phyloP scores from a whole-genome alignment of 176 grass and related monocot genomes.

The Ampelocalamus luodianensis region DNA sequence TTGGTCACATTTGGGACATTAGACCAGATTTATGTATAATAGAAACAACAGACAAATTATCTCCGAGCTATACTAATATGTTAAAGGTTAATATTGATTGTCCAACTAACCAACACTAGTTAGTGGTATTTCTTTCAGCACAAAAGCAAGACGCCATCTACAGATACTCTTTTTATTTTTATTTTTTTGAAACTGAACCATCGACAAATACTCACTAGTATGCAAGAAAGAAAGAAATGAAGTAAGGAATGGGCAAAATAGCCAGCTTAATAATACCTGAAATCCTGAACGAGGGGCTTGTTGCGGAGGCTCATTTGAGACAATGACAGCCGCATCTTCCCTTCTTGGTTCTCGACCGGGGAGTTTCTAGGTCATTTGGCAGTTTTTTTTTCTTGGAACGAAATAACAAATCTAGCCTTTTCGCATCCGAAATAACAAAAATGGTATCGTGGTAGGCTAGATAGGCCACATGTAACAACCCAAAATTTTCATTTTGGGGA shows the following conservation, averaged over 20 bases:
- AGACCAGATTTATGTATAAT: neutral
- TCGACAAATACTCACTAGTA: neutral
- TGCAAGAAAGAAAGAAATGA: neutral
- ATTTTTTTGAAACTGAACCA: too few relatives aligned
- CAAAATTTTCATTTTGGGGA: too few relatives aligned
- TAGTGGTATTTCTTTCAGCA: neutral
- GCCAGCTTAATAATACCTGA: conserved; percentile 1
- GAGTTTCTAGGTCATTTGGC: too few relatives aligned
- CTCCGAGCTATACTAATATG: neutral
- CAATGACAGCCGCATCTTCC: too few relatives aligned
- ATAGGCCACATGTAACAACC: too few relatives aligned
- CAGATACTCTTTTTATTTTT: neutral
- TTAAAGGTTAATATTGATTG: neutral
- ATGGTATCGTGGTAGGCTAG: too few relatives aligned
- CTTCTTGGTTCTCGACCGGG: too few relatives aligned
- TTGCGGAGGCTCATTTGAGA: neutral
- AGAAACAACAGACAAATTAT: neutral
- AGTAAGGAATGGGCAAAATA: neutral
- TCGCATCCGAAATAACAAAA: too few relatives aligned
- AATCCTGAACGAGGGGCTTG: neutral
- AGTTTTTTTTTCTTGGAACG: too few relatives aligned
- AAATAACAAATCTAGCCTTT: too few relatives aligned
- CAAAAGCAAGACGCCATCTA: neutral
- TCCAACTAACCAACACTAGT: neutral
- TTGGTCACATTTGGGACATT: neutral